phyloP scores from a whole-genome alignment of 208 protist species.

The Baffinella frigidus region DNA sequence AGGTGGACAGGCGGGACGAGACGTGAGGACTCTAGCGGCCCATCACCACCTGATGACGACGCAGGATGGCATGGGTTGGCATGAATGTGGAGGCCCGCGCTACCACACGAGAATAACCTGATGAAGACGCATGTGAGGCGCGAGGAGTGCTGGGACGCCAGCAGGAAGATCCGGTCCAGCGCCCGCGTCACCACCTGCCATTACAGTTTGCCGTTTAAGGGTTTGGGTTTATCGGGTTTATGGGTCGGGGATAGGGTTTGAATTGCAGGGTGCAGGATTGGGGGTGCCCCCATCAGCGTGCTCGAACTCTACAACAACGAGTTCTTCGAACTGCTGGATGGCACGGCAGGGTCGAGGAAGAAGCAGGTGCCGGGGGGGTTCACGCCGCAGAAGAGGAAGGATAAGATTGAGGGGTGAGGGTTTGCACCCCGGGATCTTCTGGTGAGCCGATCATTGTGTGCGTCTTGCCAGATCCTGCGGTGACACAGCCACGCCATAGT shows the following conservation, averaged over 20 bases:
- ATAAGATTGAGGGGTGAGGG: background rate
- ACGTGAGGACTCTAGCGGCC: no score
- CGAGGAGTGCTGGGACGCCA: background rate
- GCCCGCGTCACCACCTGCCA: background rate
- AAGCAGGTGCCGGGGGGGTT: background rate
- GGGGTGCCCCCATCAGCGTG: no score
- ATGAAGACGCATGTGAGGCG: no score
- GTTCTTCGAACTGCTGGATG: background rate
- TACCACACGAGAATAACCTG: no score
- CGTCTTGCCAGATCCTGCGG: conserved; percentile 52
- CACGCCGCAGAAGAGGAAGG: background rate
- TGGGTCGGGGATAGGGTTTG: no score
- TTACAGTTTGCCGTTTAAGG: no score
- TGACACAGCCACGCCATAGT: no score
- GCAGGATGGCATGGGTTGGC: no score
- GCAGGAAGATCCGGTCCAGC: background rate
- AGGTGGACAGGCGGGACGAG: no score
- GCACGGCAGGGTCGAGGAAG: background rate
- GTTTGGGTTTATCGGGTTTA: no score
- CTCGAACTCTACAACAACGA: conserved; percentile 51
- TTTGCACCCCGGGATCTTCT: conserved; percentile 9
- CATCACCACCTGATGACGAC: no score
- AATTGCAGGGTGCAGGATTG: no score
- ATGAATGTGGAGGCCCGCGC: background rate
- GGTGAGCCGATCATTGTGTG: conserved; percentile 23